Base-by-base conservation (phyloP, 106 monocot species). In the Posidonia australis region DNA sequence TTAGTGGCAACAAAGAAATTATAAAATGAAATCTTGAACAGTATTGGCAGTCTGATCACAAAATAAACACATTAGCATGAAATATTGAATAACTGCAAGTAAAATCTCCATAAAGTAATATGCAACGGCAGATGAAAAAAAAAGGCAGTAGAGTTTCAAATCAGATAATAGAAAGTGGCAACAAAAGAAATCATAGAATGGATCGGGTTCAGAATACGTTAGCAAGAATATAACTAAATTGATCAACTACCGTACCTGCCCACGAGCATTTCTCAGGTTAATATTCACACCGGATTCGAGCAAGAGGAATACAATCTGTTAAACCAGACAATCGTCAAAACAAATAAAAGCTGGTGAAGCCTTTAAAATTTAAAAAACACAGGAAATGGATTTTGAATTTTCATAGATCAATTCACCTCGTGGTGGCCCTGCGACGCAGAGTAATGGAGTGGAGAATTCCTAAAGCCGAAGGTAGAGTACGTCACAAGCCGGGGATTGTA, bases 1-100 rank as follows among this genome's bases (percentile, higher is more conserved):
- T 36, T 36, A 36, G 7, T 36, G 36, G 36, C 36, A n/a, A n/a
- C n/a, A n/a, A n/a, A n/a, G n/a, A n/a, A n/a, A n/a, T n/a, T n/a
- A n/a, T n/a, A n/a, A n/a, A n/a, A n/a, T n/a, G n/a, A n/a, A n/a
- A n/a, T n/a, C n/a, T n/a, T n/a, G n/a, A n/a, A n/a, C n/a, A n/a
- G n/a, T n/a, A n/a, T n/a, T n/a, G 69, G 91, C 91, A 62, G 98
- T 99, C 98, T 99, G 77, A 36, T 41, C 9, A 64, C 13, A 64
- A 45, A 47, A 19, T 44, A 22, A 46, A 10, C 49, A 55, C 54
- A 55, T 21, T n/a, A 18, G 19, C 4, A 21, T 18, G 54, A 23
- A 55, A 23, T 24, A 19, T 9, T 19, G 21, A 9, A 17, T 9
- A 25, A 9, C 3, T 17, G 13, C 13, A n/a, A n/a, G n/a, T n/a